phyloP scores from a whole-genome alignment of 2,329 filamentous ascomycete species.

The Ceratocystis cacaofunesta region DNA sequence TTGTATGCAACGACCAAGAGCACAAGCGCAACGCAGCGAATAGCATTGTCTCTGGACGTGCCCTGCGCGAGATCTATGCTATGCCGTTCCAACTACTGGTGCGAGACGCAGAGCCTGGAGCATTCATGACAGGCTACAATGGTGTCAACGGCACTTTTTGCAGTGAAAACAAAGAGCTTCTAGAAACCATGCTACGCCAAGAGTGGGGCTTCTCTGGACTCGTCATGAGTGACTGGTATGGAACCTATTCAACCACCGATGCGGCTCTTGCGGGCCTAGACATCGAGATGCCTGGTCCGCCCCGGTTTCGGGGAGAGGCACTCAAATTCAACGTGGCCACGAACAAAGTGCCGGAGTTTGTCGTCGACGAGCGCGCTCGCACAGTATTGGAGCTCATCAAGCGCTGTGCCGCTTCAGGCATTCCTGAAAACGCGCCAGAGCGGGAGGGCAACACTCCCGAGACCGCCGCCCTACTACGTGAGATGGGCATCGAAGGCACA shows the following conservation, averaged over 20 bases:
- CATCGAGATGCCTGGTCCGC: constrained; percentile 45
- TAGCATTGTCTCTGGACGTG: constrained; percentile 39
- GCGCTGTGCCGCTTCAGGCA: constrained; percentile 36
- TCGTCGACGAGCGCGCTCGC: constrained; percentile 43
- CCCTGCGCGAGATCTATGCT: constrained; percentile 43
- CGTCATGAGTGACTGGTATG: constrained; percentile 46
- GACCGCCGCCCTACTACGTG: constrained; percentile 47
- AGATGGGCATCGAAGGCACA: constrained; percentile 52
- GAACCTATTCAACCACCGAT: constrained; percentile 39
- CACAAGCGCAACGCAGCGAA: constrained; percentile 42
- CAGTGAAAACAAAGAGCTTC: constrained; percentile 37
- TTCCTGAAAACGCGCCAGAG: constrained; percentile 41
- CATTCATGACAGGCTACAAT: constrained; percentile 46
- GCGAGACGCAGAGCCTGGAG: constrained; percentile 34
- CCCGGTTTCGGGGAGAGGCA: constrained; percentile 35
- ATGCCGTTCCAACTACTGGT: constrained; percentile 44
- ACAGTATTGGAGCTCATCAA: constrained; percentile 46
- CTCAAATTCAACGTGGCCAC: constrained; percentile 38
- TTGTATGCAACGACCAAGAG: constrained; percentile 47
- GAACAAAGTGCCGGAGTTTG: constrained; percentile 40
- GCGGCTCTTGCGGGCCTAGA: constrained; percentile 38
- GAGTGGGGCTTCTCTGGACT: constrained; percentile 45
- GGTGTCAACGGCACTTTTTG: constrained; percentile 42
- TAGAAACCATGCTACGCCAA: constrained; percentile 36
- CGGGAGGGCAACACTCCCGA: constrained; percentile 42